Conservation (phyloP, 306 rosid species). For the Sesbania bispinosa region DNA sequence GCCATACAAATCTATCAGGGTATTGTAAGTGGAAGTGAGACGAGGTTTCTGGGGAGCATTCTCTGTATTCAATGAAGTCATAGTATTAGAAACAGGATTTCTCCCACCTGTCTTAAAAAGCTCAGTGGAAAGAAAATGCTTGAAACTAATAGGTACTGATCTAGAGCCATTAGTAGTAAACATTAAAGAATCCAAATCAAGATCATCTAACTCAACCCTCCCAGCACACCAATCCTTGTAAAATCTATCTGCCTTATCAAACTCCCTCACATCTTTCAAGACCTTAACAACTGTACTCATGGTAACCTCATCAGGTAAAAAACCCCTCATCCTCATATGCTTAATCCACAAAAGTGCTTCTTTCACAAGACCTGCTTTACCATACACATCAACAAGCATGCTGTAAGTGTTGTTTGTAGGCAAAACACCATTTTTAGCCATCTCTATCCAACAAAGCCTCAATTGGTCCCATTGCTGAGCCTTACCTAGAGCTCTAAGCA, state of each 20-base stretch:
- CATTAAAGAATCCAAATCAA: constrained; percentile 51
- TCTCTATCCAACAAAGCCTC: constrained; percentile 76
- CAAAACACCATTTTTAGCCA: constrained; percentile 60
- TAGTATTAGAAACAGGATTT: constrained; percentile 25
- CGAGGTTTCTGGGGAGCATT: constrained; percentile 43
- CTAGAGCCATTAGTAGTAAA: constrained; percentile 35
- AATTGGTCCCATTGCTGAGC: constrained; percentile 82
- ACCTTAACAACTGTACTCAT: constrained; percentile 84
- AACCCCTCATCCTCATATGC: constrained; percentile 69
- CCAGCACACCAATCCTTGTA: constrained; percentile 77
- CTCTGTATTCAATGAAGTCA: constrained; percentile 17
- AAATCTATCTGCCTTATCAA: constrained; percentile 67
- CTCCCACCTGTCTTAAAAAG: constrained; percentile 84
- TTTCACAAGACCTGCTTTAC: constrained; percentile 72
- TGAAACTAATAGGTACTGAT: constrained; percentile 53
- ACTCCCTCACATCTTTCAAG: constrained; percentile 73
- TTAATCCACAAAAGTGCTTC: constrained; percentile 88
- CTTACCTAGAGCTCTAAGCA: constrained; percentile 68
- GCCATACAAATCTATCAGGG: constrained; percentile 82
- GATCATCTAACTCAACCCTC: constrained; percentile 60
- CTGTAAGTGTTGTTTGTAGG: constrained; percentile 74
- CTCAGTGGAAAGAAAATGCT: constrained; percentile 85
- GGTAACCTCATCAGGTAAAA: constrained; percentile 85
- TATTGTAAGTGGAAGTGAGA: constrained; percentile 70
- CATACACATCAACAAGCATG: constrained; percentile 82